Percentiles rank a stretch among this genome's conserved stretches.
phyloP scores from a whole-genome alignment of 768 basidiomycete species.

The Calocybe cyanea region DNA sequence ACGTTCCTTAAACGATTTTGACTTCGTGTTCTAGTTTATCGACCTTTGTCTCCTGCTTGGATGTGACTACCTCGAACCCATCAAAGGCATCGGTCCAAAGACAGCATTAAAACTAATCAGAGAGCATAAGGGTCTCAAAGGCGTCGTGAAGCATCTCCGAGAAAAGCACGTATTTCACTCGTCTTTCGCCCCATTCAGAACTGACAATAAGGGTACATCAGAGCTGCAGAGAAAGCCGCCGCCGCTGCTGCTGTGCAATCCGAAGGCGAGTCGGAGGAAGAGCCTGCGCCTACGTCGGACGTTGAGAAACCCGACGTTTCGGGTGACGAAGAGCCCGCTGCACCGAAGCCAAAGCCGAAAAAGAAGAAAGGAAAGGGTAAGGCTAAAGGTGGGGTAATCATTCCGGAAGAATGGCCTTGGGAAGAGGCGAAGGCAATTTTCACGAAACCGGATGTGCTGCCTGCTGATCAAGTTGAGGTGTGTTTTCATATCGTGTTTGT shows the following conservation, averaged over 20 bases:
- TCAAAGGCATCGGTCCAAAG: conserved; percentile 94
- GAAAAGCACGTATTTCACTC: conserved; percentile 50
- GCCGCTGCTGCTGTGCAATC: conserved; percentile 23
- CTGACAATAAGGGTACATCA: conserved; percentile 17
- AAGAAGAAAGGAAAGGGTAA: conserved; percentile 51
- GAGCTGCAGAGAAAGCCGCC: conserved; percentile 38
- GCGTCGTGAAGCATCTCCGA: conserved; percentile 72
- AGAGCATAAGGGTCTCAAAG: conserved; percentile 70
- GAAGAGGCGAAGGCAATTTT: conserved; percentile 92
- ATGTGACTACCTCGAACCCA: conserved; percentile 99
- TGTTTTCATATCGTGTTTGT: background rate
- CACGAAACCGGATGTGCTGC: conserved; percentile 82
- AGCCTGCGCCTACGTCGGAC: conserved; percentile 43
- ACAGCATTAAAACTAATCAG: conserved; percentile 89
- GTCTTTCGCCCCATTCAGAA: background rate
- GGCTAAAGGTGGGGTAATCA: conserved; percentile 70
- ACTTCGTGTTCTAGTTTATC: conserved; percentile 63
- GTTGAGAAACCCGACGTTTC: conserved; percentile 35
- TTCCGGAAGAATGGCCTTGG: conserved; percentile 98
- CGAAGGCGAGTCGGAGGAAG: conserved; percentile 27
- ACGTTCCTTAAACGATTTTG: background rate
- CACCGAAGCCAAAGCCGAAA: conserved; percentile 32
- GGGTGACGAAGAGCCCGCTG: conserved; percentile 21
- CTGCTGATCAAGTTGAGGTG: conserved; percentile 84
- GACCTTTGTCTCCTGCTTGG: conserved; percentile 96